phyloP scores from a whole-genome alignment of 176 grass and related monocot species.

The Dendrocalamus sinicus region DNA sequence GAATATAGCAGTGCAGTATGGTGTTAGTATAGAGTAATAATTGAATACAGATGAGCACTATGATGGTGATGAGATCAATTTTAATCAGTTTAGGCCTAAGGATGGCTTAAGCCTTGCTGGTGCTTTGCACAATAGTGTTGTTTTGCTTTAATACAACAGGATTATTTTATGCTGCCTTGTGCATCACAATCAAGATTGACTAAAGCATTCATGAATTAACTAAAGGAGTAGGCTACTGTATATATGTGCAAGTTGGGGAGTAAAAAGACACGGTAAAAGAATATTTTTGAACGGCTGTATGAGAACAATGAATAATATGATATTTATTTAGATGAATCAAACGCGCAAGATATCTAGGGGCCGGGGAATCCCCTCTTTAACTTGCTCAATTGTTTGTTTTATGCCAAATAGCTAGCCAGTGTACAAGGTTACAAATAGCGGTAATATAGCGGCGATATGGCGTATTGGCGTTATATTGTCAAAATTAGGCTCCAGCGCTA shows the following conservation, averaged over 20 bases:
- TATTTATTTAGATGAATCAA: background rate
- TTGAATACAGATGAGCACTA: background rate
- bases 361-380: background rate
- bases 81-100: background rate
- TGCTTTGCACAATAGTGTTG: constrained; percentile 14
- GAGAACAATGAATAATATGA: background rate
- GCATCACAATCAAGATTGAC: constrained; percentile 22
- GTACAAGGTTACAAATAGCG: too few relatives aligned
- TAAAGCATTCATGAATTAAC: background rate
- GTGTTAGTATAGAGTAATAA: background rate
- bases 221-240: background rate
- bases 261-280: background rate
- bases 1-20: background rate
- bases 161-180: constrained; percentile 7
- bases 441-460: too few relatives aligned
- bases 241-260: background rate
- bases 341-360: background rate
- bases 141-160: constrained; percentile 31
- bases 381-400: background rate
- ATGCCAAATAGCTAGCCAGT: background rate
- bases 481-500: too few relatives aligned
- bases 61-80: background rate
- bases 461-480: too few relatives aligned
- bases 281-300: background rate
- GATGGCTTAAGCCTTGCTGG: constrained; percentile 27